A percentile compares a stretch with the other conserved stretches of the same genome.
Evolutionary conservation across 1,139 yeast genomes (phyloP).

Genomic region (Yamadazyma trypodendri): DNA sequence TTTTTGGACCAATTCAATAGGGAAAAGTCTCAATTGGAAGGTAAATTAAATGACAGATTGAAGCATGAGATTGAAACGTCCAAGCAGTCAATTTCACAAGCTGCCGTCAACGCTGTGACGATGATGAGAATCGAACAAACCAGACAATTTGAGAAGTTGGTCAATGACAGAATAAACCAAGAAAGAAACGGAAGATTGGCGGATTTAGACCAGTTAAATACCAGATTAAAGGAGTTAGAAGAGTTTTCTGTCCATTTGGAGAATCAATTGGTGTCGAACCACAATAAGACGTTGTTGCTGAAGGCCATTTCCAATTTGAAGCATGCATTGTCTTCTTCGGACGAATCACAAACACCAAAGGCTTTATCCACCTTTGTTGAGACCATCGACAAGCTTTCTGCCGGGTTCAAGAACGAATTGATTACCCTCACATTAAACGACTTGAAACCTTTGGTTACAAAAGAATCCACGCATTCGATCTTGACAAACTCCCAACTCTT

Average conservation of each 20-base stretch:
- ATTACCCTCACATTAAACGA: slow-evolving; percentile 36
- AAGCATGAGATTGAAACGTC: slow-evolving; percentile 68
- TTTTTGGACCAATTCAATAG: slow-evolving; percentile 47
- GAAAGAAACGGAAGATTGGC: slow-evolving; percentile 85
- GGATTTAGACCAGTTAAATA: slow-evolving; percentile 59
- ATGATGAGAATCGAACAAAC: slow-evolving; percentile 73
- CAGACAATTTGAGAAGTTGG: slow-evolving; percentile 63
- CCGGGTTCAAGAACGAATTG: slow-evolving; percentile 43
- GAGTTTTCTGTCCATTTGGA: slow-evolving; percentile 59
- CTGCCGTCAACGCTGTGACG: slow-evolving; percentile 75
- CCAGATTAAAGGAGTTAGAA: slow-evolving; percentile 59
- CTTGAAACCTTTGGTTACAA: slow-evolving; percentile 42
- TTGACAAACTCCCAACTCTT: slow-evolving; percentile 66
- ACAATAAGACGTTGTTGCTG: slow-evolving; percentile 56
- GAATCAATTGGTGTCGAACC: slow-evolving; percentile 53
- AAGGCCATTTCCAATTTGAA: slow-evolving; percentile 56
- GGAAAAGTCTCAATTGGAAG: slow-evolving; percentile 64
- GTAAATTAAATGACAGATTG: slow-evolving; percentile 60
- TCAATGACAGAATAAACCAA: slow-evolving; percentile 63
- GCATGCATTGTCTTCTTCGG: slow-evolving; percentile 36
- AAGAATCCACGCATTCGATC: slow-evolving; percentile 57
- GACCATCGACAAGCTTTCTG: slow-evolving; percentile 43
- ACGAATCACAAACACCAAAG: slow-evolving; percentile 30
- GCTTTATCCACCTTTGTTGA: slow-evolving; percentile 45
- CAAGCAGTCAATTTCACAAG: slow-evolving; percentile 63